Percentiles rank a stretch among this genome's conserved stretches.
These are phyloP conservation scores for Umbilicus rupestris DNA, from an alignment of 164 flowering plant genomes.

Conservation along the genomic window DNA sequence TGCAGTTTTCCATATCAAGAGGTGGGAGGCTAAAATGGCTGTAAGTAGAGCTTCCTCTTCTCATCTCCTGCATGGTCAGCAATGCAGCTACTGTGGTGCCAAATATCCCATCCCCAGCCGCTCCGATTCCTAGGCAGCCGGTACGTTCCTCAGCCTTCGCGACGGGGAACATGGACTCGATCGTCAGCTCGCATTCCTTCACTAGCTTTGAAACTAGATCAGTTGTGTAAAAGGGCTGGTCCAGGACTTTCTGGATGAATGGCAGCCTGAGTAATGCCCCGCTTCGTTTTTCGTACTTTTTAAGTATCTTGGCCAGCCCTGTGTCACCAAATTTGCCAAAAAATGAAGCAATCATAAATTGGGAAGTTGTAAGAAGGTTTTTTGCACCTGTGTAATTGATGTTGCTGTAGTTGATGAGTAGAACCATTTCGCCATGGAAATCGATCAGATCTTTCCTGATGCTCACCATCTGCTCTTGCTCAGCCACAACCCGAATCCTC, in stretches of 20 bases:
- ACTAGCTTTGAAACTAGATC: slow-evolving; percentile 60
- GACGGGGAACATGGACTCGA: slow-evolving; percentile 41
- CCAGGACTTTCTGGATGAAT: slow-evolving; percentile 56
- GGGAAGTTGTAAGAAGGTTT: too few species aligned
- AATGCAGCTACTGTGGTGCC: slow-evolving; percentile 69
- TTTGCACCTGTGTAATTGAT: slow-evolving; percentile 70
- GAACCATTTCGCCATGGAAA: slow-evolving; percentile 93
- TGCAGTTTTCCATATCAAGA: slow-evolving; percentile 46
- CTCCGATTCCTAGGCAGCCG: slow-evolving; percentile 12
- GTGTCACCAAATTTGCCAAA: slow-evolving; percentile 8
- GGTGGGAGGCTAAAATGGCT: slow-evolving; percentile 72
- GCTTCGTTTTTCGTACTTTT: slow-evolving; percentile 84
- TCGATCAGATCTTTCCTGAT: slow-evolving; percentile 64
- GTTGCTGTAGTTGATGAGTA: slow-evolving; percentile 66
- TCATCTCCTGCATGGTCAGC: slow-evolving; percentile 57
- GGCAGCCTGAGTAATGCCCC: slow-evolving; percentile 58
- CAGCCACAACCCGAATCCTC: slow-evolving; percentile 37
- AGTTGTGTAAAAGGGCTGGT: slow-evolving; percentile 77
- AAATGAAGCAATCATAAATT: not conserved
- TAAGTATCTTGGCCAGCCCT: slow-evolving; percentile 81
- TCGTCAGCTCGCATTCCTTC: slow-evolving; percentile 62
- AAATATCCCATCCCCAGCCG: slow-evolving; percentile 43
- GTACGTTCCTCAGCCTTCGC: slow-evolving; percentile 8
- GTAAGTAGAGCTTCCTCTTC: slow-evolving; percentile 82
- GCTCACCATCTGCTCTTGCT: slow-evolving; percentile 45